Conservation (phyloP, 768 basidiomycete genomes). For the Lactarius akahatsu region DNA sequence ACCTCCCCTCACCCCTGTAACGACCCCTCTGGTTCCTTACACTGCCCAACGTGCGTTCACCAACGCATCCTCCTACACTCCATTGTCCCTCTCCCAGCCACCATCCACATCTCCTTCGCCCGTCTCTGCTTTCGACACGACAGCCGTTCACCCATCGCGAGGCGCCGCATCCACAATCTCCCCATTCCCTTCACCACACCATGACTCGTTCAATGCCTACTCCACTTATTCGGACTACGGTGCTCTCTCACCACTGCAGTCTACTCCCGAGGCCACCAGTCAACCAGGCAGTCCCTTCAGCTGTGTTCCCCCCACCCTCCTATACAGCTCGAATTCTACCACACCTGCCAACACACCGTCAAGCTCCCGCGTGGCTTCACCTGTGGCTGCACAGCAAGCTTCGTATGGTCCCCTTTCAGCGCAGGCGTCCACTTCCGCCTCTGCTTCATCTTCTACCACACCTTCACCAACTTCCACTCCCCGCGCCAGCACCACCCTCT, state of each 20-base stretch:
- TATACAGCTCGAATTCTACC: constrained; percentile 42
- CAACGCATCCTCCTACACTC: constrained; percentile 31
- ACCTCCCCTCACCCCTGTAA: constrained; percentile 47
- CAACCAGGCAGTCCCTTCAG: constrained; percentile 38
- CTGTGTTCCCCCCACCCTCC: constrained; percentile 65
- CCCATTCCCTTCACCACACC: constrained; percentile 35
- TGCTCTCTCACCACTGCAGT: constrained; percentile 52
- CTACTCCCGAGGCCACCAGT: constrained; percentile 36
- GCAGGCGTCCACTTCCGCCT: constrained; percentile 31
- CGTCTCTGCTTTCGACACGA: constrained; percentile 52
- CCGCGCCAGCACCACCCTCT: constrained; percentile 47
- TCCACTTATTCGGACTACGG: constrained; percentile 68
- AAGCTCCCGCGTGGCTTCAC: constrained; percentile 45
- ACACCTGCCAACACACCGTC: constrained; percentile 51
- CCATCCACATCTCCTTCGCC: constrained; percentile 36
- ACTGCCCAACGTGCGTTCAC: constrained; percentile 26
- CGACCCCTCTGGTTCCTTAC: constrained; percentile 43
- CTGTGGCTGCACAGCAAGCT: constrained; percentile 32
- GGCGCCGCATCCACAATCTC: constrained; percentile 40
- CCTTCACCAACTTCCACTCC: constrained; percentile 34
- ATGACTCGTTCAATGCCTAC: constrained; percentile 66
- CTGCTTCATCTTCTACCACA: constrained; percentile 27
- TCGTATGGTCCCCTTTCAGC: constrained; percentile 34
- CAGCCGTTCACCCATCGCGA: constrained; percentile 52
- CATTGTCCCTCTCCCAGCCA: constrained; percentile 36